Evolutionary conservation across 345 rosid species (phyloP), one percentile per base, ranked within the genome.

Genomic region (Conringia planisiliqua): DNA sequence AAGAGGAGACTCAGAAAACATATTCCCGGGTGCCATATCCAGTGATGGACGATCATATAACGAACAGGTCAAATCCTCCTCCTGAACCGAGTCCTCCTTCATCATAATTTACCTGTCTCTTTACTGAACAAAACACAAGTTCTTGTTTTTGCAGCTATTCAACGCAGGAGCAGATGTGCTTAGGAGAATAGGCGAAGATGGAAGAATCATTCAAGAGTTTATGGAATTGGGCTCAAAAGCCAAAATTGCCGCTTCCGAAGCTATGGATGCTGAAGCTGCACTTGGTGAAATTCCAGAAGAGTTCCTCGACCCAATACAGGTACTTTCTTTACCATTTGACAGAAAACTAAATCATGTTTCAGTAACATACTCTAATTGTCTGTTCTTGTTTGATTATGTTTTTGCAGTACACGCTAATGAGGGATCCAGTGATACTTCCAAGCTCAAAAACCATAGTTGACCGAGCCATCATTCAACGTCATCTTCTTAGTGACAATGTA

Each of bases 201-300:
- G 72, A 66, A 85, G 96, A 79, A 71, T 85, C 73, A 83, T 87
- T 61, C 90, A 73, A 60, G 94, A 88, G 69, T 96, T 96, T 60
- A 44, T 92, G 44, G 92, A 85, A 64, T 88, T 96, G 12, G 98
- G 99, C 65, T 61, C 82, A 63, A 92, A 82, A 80, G 93, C 91
- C 63, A 90, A 87, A 86, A 84, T 84, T 79, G 98, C 99, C 51
- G 99, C 98, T 13, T 83, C 96, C 13, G 97, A 88, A 82, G 99
- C 98, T 67, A 83, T 90, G 96, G 98, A 96, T 50, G 73, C 98
- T 61, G 99, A 96, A 86, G 98, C 91, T 69, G 72, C 87, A 62
- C 97, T 96, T 12, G 98, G 99, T 68, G 98, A 94, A 62, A 86
- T 88, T 75, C 99, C 98, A 0, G 99, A 96, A 18, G 99, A 92